Conservation (phyloP, 2,329 filamentous ascomycete genomes). For the Sporothrix humicola region DNA sequence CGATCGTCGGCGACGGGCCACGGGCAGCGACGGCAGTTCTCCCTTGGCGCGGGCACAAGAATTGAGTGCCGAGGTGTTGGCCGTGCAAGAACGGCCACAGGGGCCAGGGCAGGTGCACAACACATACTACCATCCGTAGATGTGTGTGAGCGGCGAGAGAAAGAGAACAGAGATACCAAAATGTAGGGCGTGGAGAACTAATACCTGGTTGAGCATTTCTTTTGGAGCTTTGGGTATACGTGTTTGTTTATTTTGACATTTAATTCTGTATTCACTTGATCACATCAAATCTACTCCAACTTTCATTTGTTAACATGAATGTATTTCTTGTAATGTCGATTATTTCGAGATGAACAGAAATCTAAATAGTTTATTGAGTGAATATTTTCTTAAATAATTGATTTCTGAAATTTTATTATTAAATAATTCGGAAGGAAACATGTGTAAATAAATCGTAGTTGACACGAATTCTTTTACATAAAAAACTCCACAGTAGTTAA, state of each 20-base stretch:
- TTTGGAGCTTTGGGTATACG: neutral
- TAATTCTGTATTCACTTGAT: neutral
- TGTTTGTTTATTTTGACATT: neutral
- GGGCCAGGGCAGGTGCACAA: conserved; percentile 21
- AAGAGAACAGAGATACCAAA: no score
- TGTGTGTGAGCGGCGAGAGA: no score
- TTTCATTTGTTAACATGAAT: no score
- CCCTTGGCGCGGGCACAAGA: conserved; percentile 28
- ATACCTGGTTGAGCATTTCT: neutral
- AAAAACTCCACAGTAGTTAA: no score
- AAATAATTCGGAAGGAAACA: no score
- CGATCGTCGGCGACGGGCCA: neutral
- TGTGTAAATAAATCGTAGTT: no score
- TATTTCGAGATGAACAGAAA: no score
- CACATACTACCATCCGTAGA: conserved; percentile 35
- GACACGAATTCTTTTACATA: no score
- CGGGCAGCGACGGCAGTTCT: conserved; percentile 27
- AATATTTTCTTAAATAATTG: no score
- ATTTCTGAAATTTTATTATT: no score
- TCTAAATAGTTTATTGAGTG: no score
- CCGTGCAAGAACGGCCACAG: neutral
- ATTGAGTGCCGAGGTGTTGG: conserved; percentile 28
- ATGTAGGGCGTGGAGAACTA: neutral
- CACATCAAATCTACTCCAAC: neutral
- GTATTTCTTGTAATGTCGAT: no score